phyloP scores from a whole-genome alignment of 495 filamentous ascomycete genomes.

The Aspergillus baeticus region DNA sequence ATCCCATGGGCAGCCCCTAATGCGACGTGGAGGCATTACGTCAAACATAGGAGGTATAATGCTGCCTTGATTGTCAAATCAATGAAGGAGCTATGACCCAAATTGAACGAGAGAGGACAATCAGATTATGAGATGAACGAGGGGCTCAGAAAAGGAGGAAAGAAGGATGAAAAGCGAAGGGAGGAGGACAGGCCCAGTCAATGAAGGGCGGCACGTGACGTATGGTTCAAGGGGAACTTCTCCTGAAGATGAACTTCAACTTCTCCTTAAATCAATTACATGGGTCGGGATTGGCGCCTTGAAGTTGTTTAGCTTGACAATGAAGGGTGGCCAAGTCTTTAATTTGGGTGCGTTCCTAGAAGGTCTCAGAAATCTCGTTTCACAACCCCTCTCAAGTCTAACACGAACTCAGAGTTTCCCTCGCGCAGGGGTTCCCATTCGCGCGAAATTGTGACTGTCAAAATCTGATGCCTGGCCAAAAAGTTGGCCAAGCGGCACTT shows the following conservation, averaged over 20 bases:
- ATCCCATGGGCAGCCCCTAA: neutral
- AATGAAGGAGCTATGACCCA: constrained; percentile 1
- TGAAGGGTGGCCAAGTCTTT: neutral
- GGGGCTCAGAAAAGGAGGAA: neutral
- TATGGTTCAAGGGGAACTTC: neutral
- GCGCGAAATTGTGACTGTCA: too few species aligned
- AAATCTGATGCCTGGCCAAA: too few species aligned
- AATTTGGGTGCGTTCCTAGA: neutral
- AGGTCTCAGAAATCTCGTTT: too few species aligned
- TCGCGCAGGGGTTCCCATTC: too few species aligned
- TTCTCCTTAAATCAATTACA: too few species aligned
- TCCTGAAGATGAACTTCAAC: neutral
- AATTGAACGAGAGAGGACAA: constrained; percentile 2
- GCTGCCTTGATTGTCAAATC: neutral
- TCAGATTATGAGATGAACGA: neutral
- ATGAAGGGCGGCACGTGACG: constrained; percentile 6
- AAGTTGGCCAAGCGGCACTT: too few species aligned
- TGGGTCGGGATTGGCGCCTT: too few species aligned
- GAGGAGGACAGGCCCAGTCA: neutral
- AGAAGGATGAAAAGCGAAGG: neutral
- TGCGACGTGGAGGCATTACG: constrained; percentile 2
- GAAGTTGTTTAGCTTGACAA: too few species aligned
- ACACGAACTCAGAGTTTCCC: too few species aligned
- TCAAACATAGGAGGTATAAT: neutral
- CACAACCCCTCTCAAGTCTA: too few species aligned